Base-by-base conservation (phyloP, 2,329 filamentous ascomycete species). In the Drechmeria coniospora region DNA sequence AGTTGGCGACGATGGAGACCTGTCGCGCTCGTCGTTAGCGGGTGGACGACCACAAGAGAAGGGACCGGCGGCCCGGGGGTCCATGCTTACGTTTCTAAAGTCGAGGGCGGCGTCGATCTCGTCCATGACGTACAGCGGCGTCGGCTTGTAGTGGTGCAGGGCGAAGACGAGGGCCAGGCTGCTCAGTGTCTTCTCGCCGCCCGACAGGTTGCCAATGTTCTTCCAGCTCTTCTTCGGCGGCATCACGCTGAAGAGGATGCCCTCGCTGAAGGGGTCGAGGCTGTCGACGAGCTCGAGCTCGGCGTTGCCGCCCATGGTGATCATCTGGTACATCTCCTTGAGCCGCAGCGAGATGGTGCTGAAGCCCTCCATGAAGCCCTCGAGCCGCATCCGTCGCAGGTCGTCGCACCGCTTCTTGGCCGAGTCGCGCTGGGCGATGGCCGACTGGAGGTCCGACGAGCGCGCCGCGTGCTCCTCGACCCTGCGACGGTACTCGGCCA, bases 271-370 rank as follows among this genome's bases (percentile, higher is more conserved):
- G 0, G 90, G 90, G 50, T 98, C 92, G 3, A 98, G 63, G 12
- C 79, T 87, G 59, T 98, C 90, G 22, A 98, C 90, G 15, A 98
- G 74, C 53, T 98, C 92, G 9, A 98, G 70, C 57, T 98, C 90
- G 0, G 90, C 90, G 44, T 98, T 98, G 31, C 90, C 90, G 35
- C 90, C 90, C 84, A 98, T 95, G 14, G 90, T 98, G 51, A 98
- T 98, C 86, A 98, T 94, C 51, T 98, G 90, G 58, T 98, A 98
- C 90, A 98, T 98, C 49, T 98, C 90, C 61, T 98, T 98, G 25
- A 98, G 65, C 1, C 87, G 79, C 15, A 94, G 65, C 2, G 87
- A 95, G 53, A 98, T 98, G 36, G 74, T 79, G 45, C 78, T 79
- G 60, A 98, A 95, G 21, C 92, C 90, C 49, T 92, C 83, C 86